Evolutionary conservation across 139 green algal genomes (phyloP).

Genomic region (Astrephomene gubernaculifera): DNA sequence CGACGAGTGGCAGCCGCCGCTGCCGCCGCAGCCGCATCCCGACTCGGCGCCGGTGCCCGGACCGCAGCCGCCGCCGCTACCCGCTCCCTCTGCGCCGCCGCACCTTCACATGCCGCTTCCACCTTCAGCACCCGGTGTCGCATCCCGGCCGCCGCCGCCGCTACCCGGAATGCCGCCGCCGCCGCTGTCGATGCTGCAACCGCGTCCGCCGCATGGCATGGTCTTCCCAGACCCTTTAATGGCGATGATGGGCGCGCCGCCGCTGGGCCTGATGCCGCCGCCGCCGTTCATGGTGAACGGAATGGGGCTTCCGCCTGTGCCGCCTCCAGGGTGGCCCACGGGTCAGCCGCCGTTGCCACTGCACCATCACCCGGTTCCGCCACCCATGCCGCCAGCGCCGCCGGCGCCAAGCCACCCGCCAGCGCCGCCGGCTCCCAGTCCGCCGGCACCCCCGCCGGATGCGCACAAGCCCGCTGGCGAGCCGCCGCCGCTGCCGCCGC

Average conservation of each 20-base stretch:
- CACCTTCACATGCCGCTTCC: neutral
- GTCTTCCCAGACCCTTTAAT: neutral
- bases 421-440: neutral
- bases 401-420: no score
- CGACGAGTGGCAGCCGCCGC: slow-evolving; percentile 3
- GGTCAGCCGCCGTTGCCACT: neutral
- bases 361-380: neutral
- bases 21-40: neutral
- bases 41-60: neutral
- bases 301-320: slow-evolving; percentile 8
- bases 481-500: neutral
- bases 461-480: neutral
- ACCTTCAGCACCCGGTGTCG: neutral
- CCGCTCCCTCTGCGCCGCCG: no score
- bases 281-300: slow-evolving; percentile 9
- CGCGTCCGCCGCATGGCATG: neutral
- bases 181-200: neutral
- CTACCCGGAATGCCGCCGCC: neutral
- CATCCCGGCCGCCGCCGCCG: neutral
- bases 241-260: neutral
- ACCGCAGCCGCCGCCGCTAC: neutral
- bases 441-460: neutral
- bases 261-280: neutral
- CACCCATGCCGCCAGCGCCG: neutral
- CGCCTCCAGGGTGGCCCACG: neutral